Conservation (phyloP, 208 protist species). For the Leishmania mexicana region DNA sequence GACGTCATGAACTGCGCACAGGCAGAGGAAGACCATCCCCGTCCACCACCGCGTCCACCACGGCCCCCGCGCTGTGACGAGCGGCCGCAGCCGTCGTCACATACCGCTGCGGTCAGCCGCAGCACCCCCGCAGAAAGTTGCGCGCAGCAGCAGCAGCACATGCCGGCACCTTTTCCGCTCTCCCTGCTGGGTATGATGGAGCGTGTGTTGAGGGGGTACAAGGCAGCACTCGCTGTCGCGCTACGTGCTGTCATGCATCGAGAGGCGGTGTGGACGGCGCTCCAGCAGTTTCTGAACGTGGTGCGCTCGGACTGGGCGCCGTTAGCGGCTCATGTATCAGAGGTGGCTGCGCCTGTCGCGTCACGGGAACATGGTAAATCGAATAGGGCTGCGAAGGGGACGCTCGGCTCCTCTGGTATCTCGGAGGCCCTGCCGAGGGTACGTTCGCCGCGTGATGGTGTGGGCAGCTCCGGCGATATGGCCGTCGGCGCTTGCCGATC, state of each 20-base stretch:
- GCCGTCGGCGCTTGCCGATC: neutral
- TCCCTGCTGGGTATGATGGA: neutral
- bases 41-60: neutral
- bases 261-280: constrained; percentile 32
- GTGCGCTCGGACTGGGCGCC: constrained; percentile 10
- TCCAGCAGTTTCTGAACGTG: constrained; percentile 24
- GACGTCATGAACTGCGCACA: neutral
- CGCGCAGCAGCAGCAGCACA: neutral
- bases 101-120: neutral
- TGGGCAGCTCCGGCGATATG: neutral
- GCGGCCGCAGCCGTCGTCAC: neutral
- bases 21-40: neutral
- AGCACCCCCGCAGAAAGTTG: neutral
- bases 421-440: neutral
- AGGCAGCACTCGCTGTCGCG: constrained; percentile 2
- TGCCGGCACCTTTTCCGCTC: neutral
- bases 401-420: neutral
- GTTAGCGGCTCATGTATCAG: neutral
- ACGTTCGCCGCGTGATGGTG: neutral
- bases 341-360: neutral
- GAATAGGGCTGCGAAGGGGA: neutral
- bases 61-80: neutral
- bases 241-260: constrained; percentile 25
- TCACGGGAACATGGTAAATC: neutral
- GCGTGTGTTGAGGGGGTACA: constrained; percentile 9